Percentiles rank a stretch among this genome's conserved stretches.
These are phyloP conservation scores for Gaeumannomyces sp. DNA, from an alignment of 2,329 filamentous ascomycete genomes.

Conservation along the genomic window DNA sequence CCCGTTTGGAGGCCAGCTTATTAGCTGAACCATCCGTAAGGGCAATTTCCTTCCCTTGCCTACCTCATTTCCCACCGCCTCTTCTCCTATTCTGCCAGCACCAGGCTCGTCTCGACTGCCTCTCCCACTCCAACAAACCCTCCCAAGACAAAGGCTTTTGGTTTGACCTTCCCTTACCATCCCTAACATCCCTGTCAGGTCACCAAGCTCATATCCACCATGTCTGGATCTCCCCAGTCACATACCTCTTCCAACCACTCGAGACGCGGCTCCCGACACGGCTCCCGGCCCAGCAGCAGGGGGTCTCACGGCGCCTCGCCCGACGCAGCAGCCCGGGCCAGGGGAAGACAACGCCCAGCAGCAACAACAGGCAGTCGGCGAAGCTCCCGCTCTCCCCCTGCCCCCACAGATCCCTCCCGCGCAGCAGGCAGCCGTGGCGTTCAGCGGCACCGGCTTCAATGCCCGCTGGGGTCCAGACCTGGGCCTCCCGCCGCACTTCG, in stretches of 20 bases:
- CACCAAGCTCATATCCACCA: neutral
- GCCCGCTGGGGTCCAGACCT: conserved; percentile 18
- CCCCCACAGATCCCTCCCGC: neutral
- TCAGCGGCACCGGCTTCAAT: conserved; percentile 15
- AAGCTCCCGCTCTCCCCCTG: neutral
- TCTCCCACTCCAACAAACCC: too few relatives aligned
- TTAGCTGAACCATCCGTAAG: neutral
- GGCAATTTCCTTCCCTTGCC: neutral
- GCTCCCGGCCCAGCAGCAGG: neutral
- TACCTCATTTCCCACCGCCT: neutral
- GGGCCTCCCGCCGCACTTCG: conserved; percentile 8
- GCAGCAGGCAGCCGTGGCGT: conserved; percentile 13
- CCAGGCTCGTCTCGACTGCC: neutral
- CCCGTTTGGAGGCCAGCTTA: conserved; percentile 1
- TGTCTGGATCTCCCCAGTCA: neutral
- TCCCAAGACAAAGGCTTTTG: neutral
- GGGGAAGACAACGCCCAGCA: neutral
- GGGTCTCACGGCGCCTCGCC: neutral
- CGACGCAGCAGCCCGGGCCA: neutral
- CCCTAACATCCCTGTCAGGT: neutral
- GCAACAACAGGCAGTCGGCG: conserved; percentile 5
- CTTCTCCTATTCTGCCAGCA: too few relatives aligned
- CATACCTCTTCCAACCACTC: neutral
- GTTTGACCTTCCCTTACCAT: neutral
- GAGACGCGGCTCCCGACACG: neutral